Evolutionary conservation across 306 rosid species (phyloP).

Genomic region (Quillaja saponaria): DNA sequence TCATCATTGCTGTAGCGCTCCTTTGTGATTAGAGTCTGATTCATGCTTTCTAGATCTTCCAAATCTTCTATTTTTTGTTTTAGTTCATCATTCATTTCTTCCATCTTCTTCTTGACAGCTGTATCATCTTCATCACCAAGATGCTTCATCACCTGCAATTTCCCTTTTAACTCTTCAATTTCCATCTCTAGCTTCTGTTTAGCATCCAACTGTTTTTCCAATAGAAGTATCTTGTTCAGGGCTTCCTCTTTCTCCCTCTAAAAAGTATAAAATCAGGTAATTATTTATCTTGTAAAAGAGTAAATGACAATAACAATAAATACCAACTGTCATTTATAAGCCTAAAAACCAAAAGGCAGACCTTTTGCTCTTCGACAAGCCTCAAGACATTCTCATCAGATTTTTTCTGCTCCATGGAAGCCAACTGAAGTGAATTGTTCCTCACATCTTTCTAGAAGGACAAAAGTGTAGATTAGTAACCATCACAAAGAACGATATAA

Average conservation of each 20-base stretch:
- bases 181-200: conserved; percentile 95
- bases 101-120: conserved; percentile 71
- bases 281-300: too few species aligned
- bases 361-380: conserved; percentile 93
- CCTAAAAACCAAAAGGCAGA: conserved; percentile 30
- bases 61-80: conserved; percentile 53
- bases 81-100: conserved; percentile 72
- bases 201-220: conserved; percentile 85
- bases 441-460: conserved; percentile 68
- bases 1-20: conserved; percentile 97
- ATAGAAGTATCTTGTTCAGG: conserved; percentile 65
- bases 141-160: conserved; percentile 91
- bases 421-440: conserved; percentile 72
- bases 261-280: too few species aligned
- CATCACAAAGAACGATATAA: conserved; percentile 17
- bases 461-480: conserved; percentile 32
- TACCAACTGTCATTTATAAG: conserved; percentile 24
- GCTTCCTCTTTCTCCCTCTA: conserved; percentile 94
- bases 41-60: conserved; percentile 48
- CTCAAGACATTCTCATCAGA: conserved; percentile 75
- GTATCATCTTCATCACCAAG: conserved; percentile 88
- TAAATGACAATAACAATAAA: too few species aligned
- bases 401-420: conserved; percentile 81
- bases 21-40: conserved; percentile 60
- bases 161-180: conserved; percentile 87